These are phyloP conservation scores for Metrosideros polymorpha DNA, from an alignment of 441 rosid species.

Conservation along the genomic window DNA sequence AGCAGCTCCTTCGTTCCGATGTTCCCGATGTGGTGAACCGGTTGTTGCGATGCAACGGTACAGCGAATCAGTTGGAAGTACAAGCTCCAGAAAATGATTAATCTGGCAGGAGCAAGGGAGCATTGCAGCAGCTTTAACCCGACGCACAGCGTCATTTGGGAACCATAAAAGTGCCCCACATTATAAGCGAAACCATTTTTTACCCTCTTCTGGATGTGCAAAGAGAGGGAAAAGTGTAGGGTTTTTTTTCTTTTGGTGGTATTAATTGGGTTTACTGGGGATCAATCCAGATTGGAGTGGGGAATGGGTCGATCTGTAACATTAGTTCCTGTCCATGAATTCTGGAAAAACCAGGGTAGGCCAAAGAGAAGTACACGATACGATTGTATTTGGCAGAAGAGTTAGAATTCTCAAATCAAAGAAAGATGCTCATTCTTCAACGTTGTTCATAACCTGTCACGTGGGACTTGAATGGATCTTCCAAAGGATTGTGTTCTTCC, in stretches of 20 bases:
- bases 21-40: slow-evolving; percentile 62
- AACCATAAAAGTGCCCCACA: not conserved
- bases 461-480: not conserved
- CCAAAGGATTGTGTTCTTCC: not conserved
- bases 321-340: not conserved
- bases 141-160: not conserved
- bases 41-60: slow-evolving; percentile 83
- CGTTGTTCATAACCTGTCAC: not conserved
- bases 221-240: not conserved
- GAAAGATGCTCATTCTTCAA: not conserved
- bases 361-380: not conserved
- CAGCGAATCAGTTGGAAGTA: slow-evolving; percentile 19
- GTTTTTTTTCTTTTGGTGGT: not conserved
- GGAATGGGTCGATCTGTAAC: not conserved
- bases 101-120: not conserved
- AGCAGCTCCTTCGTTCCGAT: slow-evolving; percentile 62
- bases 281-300: not conserved
- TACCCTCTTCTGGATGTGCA: not conserved
- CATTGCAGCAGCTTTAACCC: not conserved
- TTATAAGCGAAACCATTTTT: not conserved
- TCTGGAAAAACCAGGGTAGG: not conserved
- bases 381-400: not conserved
- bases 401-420: not conserved
- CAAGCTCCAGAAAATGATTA: slow-evolving; percentile 13
- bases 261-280: not conserved